These are phyloP conservation scores for Sarcodon sp. DNA, from an alignment of 768 basidiomycete genomes.

Conservation along the genomic window DNA sequence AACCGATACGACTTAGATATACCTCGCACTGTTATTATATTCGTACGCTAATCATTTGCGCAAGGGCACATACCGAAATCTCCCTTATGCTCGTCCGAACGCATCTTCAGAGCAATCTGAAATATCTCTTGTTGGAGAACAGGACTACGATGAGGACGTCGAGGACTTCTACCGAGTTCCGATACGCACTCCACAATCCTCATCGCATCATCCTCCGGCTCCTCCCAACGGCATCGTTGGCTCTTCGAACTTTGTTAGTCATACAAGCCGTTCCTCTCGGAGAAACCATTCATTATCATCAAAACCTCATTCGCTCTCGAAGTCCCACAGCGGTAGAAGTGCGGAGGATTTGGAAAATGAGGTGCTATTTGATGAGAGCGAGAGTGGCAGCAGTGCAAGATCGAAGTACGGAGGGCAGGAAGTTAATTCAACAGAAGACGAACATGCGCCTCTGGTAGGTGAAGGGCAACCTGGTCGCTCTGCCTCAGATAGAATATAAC, in stretches of 20 bases:
- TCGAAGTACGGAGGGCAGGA: too few relatives aligned
- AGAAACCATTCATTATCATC: constrained; percentile 11
- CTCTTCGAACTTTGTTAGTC: constrained; percentile 47
- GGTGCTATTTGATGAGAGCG: constrained; percentile 54
- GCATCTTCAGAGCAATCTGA: constrained; percentile 6
- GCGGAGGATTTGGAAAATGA: constrained; percentile 21
- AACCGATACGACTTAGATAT: constrained; percentile 40
- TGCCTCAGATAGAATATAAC: too few relatives aligned
- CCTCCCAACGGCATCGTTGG: constrained; percentile 22
- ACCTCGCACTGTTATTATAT: constrained; percentile 83
- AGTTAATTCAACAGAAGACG: too few relatives aligned
- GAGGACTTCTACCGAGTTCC: constrained; percentile 62
- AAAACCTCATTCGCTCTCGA: constrained; percentile 11
- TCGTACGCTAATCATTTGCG: constrained; percentile 91
- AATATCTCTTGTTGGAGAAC: constrained; percentile 25
- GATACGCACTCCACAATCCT: constrained; percentile 27
- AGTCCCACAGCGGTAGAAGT: constrained; percentile 6
- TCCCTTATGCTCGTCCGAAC: constrained; percentile 33
- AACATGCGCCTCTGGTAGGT: too few relatives aligned
- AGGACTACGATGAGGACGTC: constrained; percentile 47
- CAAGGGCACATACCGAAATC: constrained; percentile 76
- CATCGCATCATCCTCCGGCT: constrained; percentile 6
- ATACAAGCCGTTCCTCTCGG: constrained; percentile 6
- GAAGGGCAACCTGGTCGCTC: too few relatives aligned
- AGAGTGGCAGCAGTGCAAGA: constrained; percentile 14